Evolutionary conservation across 352 stramenopile species (phyloP), one percentile per base, ranked within the genome.

Genomic region (Phytophthora tubulina): DNA sequence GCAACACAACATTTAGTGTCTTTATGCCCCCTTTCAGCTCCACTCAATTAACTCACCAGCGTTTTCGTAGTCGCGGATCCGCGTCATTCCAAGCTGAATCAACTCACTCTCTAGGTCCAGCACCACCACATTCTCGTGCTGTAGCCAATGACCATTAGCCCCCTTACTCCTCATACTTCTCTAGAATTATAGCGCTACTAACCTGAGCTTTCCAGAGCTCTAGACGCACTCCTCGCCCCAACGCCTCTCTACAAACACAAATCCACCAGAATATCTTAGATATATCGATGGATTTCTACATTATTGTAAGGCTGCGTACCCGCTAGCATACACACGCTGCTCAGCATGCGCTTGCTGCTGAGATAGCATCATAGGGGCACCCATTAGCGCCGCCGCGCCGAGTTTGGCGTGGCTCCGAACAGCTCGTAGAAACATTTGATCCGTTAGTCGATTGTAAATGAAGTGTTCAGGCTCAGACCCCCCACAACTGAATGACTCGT

Each of bases 191-290:
- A 56, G 3, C 27, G 9, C 7, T 5, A 55, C 72, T 4, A 33
- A 94, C 89, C 78, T 95, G 90, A 33, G 89, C 89, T 75, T 96
- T 96, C 89, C 89, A 96, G 52, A 91, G 78, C 72, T 96, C 89
- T 15, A 95, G 78, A 38, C 88, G 88, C 50, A 96, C 84, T 55
- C 87, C 89, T 51, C 88, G 81, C 45, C 89, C 89, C 33, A 96
- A 68, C 8, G 86, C 86, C 70, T 96, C 87, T 5, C 89, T 96
- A 52, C 15, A 62, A 2, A 52, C 31, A 53, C 13, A 70, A n/a
- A 75, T 21, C n/a, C 13, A 51, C 30, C 6, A 15, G 48, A 14
- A 49, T 49, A 72, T 51, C 50, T 75, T 32, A 32, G 13, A 57
- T 27, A 53, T 45, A 27, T 46, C 31, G 11, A 2, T 5, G 21